phyloP scores from a whole-genome alignment of 2,329 filamentous ascomycete genomes.

The Diplocarpon rosae region DNA sequence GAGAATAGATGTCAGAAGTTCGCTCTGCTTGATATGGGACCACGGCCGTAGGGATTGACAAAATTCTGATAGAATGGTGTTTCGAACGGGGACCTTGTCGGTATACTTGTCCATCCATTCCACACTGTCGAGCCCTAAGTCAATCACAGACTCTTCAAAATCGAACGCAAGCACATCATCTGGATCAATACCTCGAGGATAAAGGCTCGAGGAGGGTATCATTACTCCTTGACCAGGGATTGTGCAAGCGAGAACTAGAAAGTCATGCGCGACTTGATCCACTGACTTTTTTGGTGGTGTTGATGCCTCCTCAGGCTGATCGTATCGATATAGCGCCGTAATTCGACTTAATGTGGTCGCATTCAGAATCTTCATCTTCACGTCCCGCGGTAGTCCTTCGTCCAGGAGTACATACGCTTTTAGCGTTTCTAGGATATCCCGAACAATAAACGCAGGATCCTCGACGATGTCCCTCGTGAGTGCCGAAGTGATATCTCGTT shows the following conservation, averaged over 20 bases:
- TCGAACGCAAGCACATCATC: constrained; percentile 39
- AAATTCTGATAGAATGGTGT: constrained; percentile 69
- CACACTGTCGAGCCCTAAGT: constrained; percentile 57
- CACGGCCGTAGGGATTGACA: constrained; percentile 72
- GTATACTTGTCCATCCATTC: constrained; percentile 59
- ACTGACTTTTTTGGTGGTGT: constrained; percentile 40
- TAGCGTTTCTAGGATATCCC: constrained; percentile 63
- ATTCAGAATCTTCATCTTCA: constrained; percentile 68
- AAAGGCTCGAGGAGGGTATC: constrained; percentile 70
- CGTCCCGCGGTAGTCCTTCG: constrained; percentile 56
- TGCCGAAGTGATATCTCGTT: constrained; percentile 55
- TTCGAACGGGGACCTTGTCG: constrained; percentile 62
- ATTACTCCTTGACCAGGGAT: constrained; percentile 62
- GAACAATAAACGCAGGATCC: constrained; percentile 64
- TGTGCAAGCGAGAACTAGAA: constrained; percentile 67
- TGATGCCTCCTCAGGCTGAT: constrained; percentile 36
- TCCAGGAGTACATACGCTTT: constrained; percentile 66
- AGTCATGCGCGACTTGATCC: constrained; percentile 59
- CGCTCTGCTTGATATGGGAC: constrained; percentile 67
- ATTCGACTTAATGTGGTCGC: constrained; percentile 63
- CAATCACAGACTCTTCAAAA: constrained; percentile 38
- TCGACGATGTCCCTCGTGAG: constrained; percentile 68
- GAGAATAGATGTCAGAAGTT: constrained; percentile 74
- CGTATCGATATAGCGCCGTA: constrained; percentile 57
- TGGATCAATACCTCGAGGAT: constrained; percentile 58